A percentile compares a stretch with the other conserved stretches of the same genome.
Evolutionary conservation across 2,329 filamentous ascomycete genomes (phyloP).

Genomic region (Xylariaceae sp.): DNA sequence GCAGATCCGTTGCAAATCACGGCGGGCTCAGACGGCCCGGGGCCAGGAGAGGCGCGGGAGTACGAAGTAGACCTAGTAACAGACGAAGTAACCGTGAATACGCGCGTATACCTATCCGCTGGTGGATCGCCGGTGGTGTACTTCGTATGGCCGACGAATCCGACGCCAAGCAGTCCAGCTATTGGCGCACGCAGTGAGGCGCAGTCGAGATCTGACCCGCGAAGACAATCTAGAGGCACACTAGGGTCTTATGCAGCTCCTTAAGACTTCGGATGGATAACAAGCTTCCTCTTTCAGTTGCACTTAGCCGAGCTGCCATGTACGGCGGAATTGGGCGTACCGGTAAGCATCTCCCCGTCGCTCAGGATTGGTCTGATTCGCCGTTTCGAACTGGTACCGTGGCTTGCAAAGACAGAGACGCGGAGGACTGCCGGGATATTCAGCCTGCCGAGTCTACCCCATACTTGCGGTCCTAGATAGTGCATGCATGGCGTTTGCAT

Average conservation of each 20-base stretch:
- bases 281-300: conserved; percentile 12
- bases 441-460: conserved; percentile 1
- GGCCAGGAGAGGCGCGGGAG: background rate
- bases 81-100: conserved; percentile 1
- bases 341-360: background rate
- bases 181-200: conserved; percentile 18
- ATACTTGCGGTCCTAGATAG: conserved; percentile 1
- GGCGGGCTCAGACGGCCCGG: conserved; percentile 2
- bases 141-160: background rate
- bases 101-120: background rate
- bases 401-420: background rate
- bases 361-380: background rate
- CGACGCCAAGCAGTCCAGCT: background rate
- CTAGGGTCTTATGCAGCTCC: background rate
- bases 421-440: conserved; percentile 7
- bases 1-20: conserved; percentile 10
- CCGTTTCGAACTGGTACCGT: too few relatives aligned
- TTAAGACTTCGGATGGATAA: background rate
- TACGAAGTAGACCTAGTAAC: background rate
- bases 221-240: background rate
- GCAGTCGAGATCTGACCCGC: conserved; percentile 17
- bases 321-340: background rate
- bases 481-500: conserved; percentile 17
- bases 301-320: background rate
- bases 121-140: background rate